These are phyloP conservation scores for Phytophthora nicotianae DNA, from an alignment of 352 stramenopile genomes.

Conservation along the genomic window DNA sequence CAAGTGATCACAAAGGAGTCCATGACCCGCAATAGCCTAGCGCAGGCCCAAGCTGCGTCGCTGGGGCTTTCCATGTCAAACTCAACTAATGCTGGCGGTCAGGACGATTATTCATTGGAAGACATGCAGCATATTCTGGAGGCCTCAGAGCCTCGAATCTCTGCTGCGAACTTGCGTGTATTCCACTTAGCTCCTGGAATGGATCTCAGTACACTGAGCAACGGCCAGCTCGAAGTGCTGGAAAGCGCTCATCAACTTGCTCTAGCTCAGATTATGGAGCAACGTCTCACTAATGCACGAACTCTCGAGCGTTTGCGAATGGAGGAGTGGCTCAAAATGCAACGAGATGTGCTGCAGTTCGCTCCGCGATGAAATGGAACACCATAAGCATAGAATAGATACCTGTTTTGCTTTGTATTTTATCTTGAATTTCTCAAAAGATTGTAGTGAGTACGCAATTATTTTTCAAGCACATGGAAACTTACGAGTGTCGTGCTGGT, in stretches of 20 bases:
- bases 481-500: slow-evolving; percentile 25
- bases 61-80: slow-evolving; percentile 50
- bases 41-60: slow-evolving; percentile 61
- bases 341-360: slow-evolving; percentile 63
- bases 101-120: slow-evolving; percentile 39
- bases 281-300: slow-evolving; percentile 62
- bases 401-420: slow-evolving; percentile 30
- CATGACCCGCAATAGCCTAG: slow-evolving; percentile 70
- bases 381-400: slow-evolving; percentile 36
- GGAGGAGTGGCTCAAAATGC: slow-evolving; percentile 78
- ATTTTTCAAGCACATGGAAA: background rate
- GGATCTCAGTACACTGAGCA: slow-evolving; percentile 62
- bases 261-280: slow-evolving; percentile 65
- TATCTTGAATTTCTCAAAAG: slow-evolving; percentile 9
- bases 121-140: slow-evolving; percentile 58
- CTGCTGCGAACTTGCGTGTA: slow-evolving; percentile 49
- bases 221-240: slow-evolving; percentile 77
- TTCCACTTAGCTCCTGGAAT: slow-evolving; percentile 55
- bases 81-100: slow-evolving; percentile 10
- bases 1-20: slow-evolving; percentile 39
- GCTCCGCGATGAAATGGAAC: slow-evolving; percentile 23
- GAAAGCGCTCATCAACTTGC: slow-evolving; percentile 63
- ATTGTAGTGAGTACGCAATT: background rate
- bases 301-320: slow-evolving; percentile 65
- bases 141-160: slow-evolving; percentile 36